These are phyloP conservation scores for Leccinum olivaceopallidum DNA, from an alignment of 768 basidiomycete genomes.

Conservation along the genomic window DNA sequence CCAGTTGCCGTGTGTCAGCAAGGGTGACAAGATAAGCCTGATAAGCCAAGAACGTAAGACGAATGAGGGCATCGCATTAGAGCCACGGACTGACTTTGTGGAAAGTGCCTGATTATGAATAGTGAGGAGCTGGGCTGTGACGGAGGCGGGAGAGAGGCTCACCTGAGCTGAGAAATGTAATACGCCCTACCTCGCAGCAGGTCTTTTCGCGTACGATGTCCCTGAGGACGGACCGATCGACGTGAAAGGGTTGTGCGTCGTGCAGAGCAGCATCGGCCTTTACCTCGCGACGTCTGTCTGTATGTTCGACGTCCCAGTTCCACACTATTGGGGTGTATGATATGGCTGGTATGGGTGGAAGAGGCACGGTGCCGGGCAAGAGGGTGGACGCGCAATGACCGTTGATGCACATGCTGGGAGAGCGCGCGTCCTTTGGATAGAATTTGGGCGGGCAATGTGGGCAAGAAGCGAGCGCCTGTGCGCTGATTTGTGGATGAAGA, in stretches of 20 bases:
- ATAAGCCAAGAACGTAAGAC: conserved; percentile 9
- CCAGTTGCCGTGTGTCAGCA: conserved; percentile 56
- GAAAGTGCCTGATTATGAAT: conserved; percentile 63
- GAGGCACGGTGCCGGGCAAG: conserved; percentile 26
- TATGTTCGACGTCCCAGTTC: conserved; percentile 73
- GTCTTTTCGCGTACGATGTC: conserved; percentile 77
- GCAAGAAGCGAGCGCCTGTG: neutral
- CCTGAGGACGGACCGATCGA: conserved; percentile 73
- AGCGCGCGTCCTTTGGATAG: neutral
- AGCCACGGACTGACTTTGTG: conserved; percentile 58
- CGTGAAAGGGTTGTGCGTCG: conserved; percentile 64
- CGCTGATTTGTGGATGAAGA: conserved; percentile 3
- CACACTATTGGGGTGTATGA: conserved; percentile 44
- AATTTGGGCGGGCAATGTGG: neutral
- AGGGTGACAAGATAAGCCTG: conserved; percentile 80
- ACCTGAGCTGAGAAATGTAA: conserved; percentile 76
- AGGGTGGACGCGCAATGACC: conserved; percentile 3
- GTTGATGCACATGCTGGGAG: conserved; percentile 13
- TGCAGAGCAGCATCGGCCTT: conserved; percentile 64
- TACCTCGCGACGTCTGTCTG: conserved; percentile 64
- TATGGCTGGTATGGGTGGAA: conserved; percentile 13
- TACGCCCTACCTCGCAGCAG: conserved; percentile 63
- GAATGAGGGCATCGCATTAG: neutral
- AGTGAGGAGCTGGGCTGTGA: conserved; percentile 9
- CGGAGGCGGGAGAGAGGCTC: conserved; percentile 27